Evolutionary conservation across 2,329 filamentous ascomycete genomes (phyloP), one percentile per base, ranked within the genome.

Genomic region (Aspergillus ochraceoroseus): DNA sequence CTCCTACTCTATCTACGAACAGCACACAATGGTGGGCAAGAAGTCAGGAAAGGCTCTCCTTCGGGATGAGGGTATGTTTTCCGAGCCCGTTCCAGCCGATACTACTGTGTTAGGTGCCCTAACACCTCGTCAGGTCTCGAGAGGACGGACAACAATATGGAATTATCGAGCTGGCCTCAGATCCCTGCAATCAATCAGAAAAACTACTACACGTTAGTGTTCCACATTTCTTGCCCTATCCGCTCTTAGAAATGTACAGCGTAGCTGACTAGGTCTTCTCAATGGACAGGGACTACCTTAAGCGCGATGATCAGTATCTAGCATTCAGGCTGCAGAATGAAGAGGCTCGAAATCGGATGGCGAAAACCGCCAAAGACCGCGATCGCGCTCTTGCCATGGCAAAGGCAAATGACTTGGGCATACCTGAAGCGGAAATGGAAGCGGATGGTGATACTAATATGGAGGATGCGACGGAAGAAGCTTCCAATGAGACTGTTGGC

Each of bases 141-240:
- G 70, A 80, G 90, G 62, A 96, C 92, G 46, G 92, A 98, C 73
- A 98, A 98, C 78, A 89, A 90, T 69, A 90, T 98, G 83, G 92
- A 89, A 61, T 79, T 92, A 61, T 86, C 88, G 32, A 94, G 77
- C 64, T 98, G 92, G 90, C 90, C 92, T 7, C 84, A 92, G 59
- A 82, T 95, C 43, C 76, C 79, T 29, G 87, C 92, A 57, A 98
- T 98, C 68, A 98, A 98, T 63, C 92, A 98, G 66, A 98, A 98
- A 72, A 98, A 98, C 66, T 98, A 98, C 67, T 95, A 95, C 65
- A 95, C 89, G 87, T 92, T 75, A 47, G 81, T 71, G 8, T 22
- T 20, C 15, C 5, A 18, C 13, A 23, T 5, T 14, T 14, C 12
- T 23, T 33, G 7, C 2, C 29, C 2, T 26, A 15, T n/a, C n/a